Evolutionary conservation across 2,329 filamentous ascomycete species (phyloP), one percentile per base, ranked within the genome.

Genomic region (Alternaria panax): DNA sequence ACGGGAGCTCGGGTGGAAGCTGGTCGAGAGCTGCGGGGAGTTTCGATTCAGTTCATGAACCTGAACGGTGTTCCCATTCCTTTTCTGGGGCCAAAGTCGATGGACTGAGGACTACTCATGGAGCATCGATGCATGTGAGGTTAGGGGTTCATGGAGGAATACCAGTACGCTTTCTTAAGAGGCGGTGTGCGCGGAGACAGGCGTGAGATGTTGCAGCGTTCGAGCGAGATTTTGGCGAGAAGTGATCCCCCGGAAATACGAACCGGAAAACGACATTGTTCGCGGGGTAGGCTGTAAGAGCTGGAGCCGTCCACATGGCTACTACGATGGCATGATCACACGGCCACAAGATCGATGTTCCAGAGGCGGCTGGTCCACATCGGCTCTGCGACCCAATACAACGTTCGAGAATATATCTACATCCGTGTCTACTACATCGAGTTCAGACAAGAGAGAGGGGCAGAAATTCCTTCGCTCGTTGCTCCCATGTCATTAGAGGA

Each of bases 21-120:
- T 9, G 60, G 40, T 36, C 28, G 51, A 32, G 59, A 61, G 16
- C 25, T 48, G 14, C 43, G 59, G 30, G 62, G 57, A 40, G 24
- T 56, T 12, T 61, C 63, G 51, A 69, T 70, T 57, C 65, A 62
- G 28, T 75, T 69, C 69, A 66, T 64, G 20, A 65, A 62, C 20
- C 47, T 75, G 25, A 73, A 75, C 36, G 71, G 73, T 47, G 60
- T 75, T 20, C 72, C 73, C 20, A 70, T 75, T 47, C 72, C 73
- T 18, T 60, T 60, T 28, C 40, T 60, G 16, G 43, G 36, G 16
- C 32, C 41, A 14, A 52, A 55, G 41, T 46, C 32, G 22, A 36
- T 41, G 16, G 18, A 57, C 9, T 57, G 5, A 57, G 42, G 18
- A 22, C 27, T 2, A 12, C n/a, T n/a, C 14, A 16, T 40, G 20